Evolutionary conservation across 306 rosid species (phyloP).

Genomic region (Pueraria montana): DNA sequence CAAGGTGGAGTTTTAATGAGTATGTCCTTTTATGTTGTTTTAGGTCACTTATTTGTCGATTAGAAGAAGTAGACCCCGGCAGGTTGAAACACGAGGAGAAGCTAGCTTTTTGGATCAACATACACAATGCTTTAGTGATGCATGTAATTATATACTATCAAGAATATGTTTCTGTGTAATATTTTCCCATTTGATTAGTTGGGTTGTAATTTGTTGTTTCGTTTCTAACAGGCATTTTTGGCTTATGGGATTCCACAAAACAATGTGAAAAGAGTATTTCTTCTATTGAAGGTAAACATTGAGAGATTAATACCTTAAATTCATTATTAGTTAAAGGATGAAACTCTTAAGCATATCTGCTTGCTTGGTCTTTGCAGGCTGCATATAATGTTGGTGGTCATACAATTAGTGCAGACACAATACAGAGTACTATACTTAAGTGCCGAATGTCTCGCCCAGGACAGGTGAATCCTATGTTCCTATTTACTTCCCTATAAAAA

Average conservation of each 20-base stretch:
- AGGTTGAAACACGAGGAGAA: conserved; percentile 88
- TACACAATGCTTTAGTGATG: conserved; percentile 97
- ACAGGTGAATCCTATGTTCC: conserved; percentile 66
- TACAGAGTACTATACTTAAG: conserved; percentile 84
- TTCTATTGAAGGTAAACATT: conserved; percentile 83
- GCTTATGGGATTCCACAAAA: conserved; percentile 96
- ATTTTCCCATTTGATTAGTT: conserved; percentile 35
- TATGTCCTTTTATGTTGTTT: conserved; percentile 44
- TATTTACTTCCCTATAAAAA: background rate
- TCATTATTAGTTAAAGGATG: conserved; percentile 34
- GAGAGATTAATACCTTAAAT: conserved; percentile 14
- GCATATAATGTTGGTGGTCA: conserved; percentile 95
- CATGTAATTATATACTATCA: conserved; percentile 69
- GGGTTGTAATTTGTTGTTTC: conserved; percentile 36
- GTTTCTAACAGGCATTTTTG: conserved; percentile 84
- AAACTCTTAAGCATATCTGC: conserved; percentile 25
- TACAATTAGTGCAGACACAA: conserved; percentile 85
- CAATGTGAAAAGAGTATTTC: conserved; percentile 79
- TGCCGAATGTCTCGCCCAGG: conserved; percentile 93
- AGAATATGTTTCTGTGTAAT: conserved; percentile 18
- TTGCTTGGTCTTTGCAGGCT: conserved; percentile 72
- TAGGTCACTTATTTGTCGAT: conserved; percentile 78
- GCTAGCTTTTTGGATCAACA: conserved; percentile 96
- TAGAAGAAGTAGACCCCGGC: conserved; percentile 85
- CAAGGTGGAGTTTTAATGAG: conserved; percentile 31